Evolutionary conservation across 805 yeast species (phyloP).

Genomic region (Wickerhamomyces rabaulensis): DNA sequence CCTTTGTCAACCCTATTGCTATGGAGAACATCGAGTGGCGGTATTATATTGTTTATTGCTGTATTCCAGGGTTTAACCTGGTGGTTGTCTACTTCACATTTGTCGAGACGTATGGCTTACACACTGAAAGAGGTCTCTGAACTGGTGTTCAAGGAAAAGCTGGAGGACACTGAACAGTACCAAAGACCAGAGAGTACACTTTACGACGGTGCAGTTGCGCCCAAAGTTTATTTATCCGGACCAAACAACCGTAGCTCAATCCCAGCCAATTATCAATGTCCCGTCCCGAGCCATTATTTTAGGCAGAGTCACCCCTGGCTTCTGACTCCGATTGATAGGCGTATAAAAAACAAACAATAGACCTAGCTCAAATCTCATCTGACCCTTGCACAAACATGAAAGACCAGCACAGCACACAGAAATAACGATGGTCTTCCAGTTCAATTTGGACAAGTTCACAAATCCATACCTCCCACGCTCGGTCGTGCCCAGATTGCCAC

Average conservation of each 20-base stretch:
- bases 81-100: constrained; percentile 27
- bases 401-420: no score
- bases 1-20: constrained; percentile 33
- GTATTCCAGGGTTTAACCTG: constrained; percentile 26
- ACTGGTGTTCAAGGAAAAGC: constrained; percentile 2
- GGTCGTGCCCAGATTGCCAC: constrained; percentile 29
- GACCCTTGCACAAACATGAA: no score
- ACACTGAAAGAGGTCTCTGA: constrained; percentile 34
- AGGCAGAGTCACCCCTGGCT: no score
- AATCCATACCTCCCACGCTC: constrained; percentile 19
- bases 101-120: constrained; percentile 34
- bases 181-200: background rate
- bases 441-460: constrained; percentile 15
- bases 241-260: no score
- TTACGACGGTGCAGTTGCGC: no score
- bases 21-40: constrained; percentile 32
- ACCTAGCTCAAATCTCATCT: no score
- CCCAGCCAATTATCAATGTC: no score
- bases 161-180: no score
- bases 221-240: no score
- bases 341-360: no score
- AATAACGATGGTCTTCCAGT: constrained; percentile 5
- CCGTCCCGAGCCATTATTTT: no score
- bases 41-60: constrained; percentile 32
- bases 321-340: no score